Evolutionary conservation across 257 asterid genomes (phyloP), one percentile per base, ranked within the genome.

Genomic region (Solanum acaule): DNA sequence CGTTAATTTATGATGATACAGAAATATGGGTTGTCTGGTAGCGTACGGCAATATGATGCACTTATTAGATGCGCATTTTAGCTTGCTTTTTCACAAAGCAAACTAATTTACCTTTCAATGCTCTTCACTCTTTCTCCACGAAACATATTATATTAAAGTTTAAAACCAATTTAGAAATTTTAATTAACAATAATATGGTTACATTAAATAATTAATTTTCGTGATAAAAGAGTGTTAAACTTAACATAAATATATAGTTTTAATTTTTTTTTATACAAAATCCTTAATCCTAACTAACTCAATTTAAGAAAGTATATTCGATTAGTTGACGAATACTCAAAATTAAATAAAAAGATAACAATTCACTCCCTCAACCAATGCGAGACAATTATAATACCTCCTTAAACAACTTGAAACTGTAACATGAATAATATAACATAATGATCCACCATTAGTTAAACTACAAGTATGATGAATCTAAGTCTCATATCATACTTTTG

Each of bases 1-100:
- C 90, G 91, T 88, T 91, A 86, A 76, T 79, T 87, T 88, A 90
- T 89, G 88, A 89, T 92, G 91, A 88, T 88, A 65, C 61, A 13
- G 52, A 85, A 79, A 90, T 88, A 76, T 88, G 90, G 90, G 88
- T 40, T 89, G 94, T 91, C 92, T 78, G 52, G 84, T 83, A 88
- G 61, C 89, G 89, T 91, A 89, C 77, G 90, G 89, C 77, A 67
- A 89, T 90, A 90, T 61, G 22, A 18, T 92, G 91, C 90, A 89
- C 93, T 88, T 61, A 29, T 4, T 46, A 37, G 85, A 84, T 87
- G 87, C 85, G 87, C 89, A 87, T 87, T 49, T 87, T 79, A 44
- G 70, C 70, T 91, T 91, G 89, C 87, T 87, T 87, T 90, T 34
- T 35, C 33, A 11, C 63, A 87, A 89, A 88, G 90, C 92, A 86